Percentiles rank a stretch among this genome's conserved stretches.
These are phyloP conservation scores for Hylodesmum podocarpum DNA, from an alignment of 306 rosid species.

Conservation along the genomic window DNA sequence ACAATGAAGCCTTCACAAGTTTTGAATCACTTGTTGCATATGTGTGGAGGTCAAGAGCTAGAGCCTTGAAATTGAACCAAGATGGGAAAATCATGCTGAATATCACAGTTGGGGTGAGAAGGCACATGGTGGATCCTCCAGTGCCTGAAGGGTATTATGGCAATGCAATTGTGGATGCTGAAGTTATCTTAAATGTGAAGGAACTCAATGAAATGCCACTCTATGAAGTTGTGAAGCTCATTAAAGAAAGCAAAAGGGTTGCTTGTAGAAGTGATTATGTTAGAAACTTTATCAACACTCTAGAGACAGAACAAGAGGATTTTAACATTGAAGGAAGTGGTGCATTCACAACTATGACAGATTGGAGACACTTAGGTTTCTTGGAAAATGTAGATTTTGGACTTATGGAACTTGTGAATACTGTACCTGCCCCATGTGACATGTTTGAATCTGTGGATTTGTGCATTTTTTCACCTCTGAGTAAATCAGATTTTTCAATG, in stretches of 20 bases:
- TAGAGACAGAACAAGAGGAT: background rate
- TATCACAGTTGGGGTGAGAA: constrained; percentile 21
- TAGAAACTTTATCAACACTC: background rate
- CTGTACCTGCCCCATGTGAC: constrained; percentile 21
- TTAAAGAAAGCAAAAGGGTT: constrained; percentile 17
- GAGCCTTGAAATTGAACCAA: constrained; percentile 26
- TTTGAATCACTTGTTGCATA: constrained; percentile 36
- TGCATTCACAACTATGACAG: constrained; percentile 15
- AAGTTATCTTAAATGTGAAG: constrained; percentile 16
- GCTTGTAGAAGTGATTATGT: constrained; percentile 2
- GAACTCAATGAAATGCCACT: constrained; percentile 35
- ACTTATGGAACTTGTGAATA: background rate
- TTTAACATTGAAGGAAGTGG: background rate
- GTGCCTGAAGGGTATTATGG: constrained; percentile 50
- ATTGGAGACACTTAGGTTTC: constrained; percentile 41
- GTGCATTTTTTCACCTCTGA: constrained; percentile 26
- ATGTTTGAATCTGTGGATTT: constrained; percentile 25
- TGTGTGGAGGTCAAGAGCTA: constrained; percentile 46
- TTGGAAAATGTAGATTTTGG: constrained; percentile 36
- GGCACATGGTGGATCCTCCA: constrained; percentile 24
- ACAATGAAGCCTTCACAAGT: constrained; percentile 12
- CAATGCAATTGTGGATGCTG: constrained; percentile 19
- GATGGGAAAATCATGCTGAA: constrained; percentile 11
- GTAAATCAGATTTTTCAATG: constrained; percentile 15
- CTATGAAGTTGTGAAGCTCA: constrained; percentile 26